Evolutionary conservation across 2,329 filamentous ascomycete species (phyloP), one percentile per base, ranked within the genome.

Genomic region (Camptophora hylomeconis): DNA sequence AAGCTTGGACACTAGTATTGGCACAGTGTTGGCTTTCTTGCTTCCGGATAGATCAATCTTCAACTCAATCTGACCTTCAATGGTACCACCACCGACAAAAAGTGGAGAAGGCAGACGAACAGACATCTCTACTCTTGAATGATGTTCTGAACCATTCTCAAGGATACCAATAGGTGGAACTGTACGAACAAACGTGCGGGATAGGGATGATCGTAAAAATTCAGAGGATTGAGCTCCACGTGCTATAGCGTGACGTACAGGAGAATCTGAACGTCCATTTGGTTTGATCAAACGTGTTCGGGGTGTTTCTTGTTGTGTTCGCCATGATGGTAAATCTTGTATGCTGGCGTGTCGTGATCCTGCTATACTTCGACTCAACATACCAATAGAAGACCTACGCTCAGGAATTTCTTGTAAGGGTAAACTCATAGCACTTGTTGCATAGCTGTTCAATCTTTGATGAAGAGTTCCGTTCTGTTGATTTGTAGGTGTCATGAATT

Each of bases 81-180:
- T 54, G 7, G 58, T 66, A 6, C 65, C 62, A 16, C 65, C 65
- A 11, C 66, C 66, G n/a, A 69, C 62, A 34, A 66, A 69, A 6
- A 69, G 45, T 4, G 64, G 56, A 11, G 63, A 61, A 17, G 57
- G 58, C 14, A 65, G 48, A 27, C 62, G 60, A n/a, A 68, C 41
- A 10, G 61, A 62, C 5, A 66, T 48, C 20, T 57, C 52, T 3
- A 69, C 48, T 20, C 63, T 54, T 17, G 61, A 57, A 48, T 69
- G 63, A 24, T 55, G 56, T 39, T 59, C 54, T 8, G 50, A 55
- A 11, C 63, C 62, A 36, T 56, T 59, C 15, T 67, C 62, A 11
- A 69, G 40, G 15, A 69, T 51, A 26, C 68, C 63, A 20, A 53
- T 52, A 2, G 62, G 62, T 19, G 54, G 45, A 19, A 56, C 52